phyloP scores from a whole-genome alignment of 192 early-diverging fungal genomes.

The Backusella parvicylindrica region DNA sequence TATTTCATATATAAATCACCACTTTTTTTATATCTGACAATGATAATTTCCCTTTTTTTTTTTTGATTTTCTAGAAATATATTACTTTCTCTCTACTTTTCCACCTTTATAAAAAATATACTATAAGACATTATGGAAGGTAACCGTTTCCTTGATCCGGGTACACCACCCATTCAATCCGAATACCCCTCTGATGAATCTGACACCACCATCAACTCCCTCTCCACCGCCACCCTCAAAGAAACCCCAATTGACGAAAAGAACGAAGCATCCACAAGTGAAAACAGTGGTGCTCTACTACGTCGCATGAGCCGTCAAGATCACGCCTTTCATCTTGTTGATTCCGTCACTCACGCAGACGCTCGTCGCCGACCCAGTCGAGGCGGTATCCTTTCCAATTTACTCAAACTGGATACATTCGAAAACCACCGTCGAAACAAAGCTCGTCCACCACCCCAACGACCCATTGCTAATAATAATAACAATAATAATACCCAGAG shows the following conservation, averaged over 20 bases:
- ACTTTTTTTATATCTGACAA: neutral
- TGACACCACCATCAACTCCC: neutral
- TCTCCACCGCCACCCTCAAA: neutral
- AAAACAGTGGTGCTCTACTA: neutral
- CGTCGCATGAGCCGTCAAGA: conserved; percentile 17
- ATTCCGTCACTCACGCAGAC: conserved; percentile 13
- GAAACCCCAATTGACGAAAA: neutral
- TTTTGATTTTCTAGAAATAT: neutral
- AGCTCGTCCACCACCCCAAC: neutral
- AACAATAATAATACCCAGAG: neutral
- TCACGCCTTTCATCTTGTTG: conserved; percentile 23
- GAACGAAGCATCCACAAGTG: neutral
- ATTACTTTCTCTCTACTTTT: neutral
- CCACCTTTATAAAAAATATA: neutral
- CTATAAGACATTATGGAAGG: conserved; percentile 11
- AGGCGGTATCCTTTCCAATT: conserved; percentile 42
- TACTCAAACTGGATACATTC: conserved; percentile 39
- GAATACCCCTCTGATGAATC: neutral
- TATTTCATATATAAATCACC: neutral
- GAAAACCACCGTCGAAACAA: conserved; percentile 15
- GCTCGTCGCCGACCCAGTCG: conserved; percentile 17
- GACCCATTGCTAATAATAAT: too few species aligned
- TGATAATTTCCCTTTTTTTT: neutral
- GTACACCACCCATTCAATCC: conserved; percentile 13
- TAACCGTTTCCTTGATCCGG: conserved; percentile 21